Base-by-base conservation (phyloP, 2,329 filamentous ascomycete species). In the Hypoxylon sp. region DNA sequence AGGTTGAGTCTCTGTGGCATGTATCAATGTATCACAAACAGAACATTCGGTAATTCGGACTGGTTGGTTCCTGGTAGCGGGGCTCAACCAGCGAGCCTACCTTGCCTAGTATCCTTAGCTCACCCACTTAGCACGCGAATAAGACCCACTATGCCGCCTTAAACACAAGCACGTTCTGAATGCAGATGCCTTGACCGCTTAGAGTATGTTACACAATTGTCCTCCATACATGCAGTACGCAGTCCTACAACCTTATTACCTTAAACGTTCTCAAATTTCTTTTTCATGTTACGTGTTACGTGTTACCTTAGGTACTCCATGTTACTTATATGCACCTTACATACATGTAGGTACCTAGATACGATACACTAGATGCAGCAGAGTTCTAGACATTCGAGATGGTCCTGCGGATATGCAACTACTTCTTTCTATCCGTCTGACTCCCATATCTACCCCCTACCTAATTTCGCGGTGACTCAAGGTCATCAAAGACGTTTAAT, bases 61-160 rank as follows among this genome's bases (percentile, higher is more conserved):
- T 37, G 47, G 43, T 50, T 11, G 14, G 47, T 68, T 65, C 62
- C 65, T 65, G 50, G 54, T 62, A 65, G 47, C 43, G 55, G 55
- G 32, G 23, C 25, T 47, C 16, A 52, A 23, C 48, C 16, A 52
- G 16, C 30, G 9, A 34, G 11, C 30, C 30, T 55, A 53, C 32
- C 32, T 27, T 50, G 41, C 30, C 34, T 61, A 50, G 47, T 43
- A 54, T 45, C 16, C 16, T 14, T 47, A 54, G 43, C 29, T 39
- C 29, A 23, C 19, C 47, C 29, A 32, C 23, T 43, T 58, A 62
- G 57, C 65, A 68, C 65, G 65, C 65, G 62, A 65, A 30, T 19
- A 2, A 50, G 34, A 37, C 37, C 65, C 65, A 65, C 51, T 62
- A 59, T 68, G 29, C 50, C 61, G 62, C 46, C 62, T 59, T 59